Evolutionary conservation across 208 protist genomes (phyloP).

Genomic region (Wallacemonas collosoma): DNA sequence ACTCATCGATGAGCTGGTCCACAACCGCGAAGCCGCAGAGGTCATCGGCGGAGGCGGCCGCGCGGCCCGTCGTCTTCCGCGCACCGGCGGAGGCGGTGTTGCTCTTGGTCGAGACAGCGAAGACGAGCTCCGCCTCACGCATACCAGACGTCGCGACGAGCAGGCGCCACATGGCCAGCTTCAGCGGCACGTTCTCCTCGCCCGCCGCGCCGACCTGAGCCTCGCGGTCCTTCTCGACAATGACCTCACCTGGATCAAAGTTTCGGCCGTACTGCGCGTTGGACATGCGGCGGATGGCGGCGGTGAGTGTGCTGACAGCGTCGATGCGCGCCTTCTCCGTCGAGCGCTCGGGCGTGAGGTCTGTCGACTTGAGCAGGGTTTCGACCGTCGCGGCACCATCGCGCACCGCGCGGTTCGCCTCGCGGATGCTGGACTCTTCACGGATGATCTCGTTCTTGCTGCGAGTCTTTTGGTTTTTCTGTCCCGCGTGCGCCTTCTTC

Average conservation of each 20-base stretch:
- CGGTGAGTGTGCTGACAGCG: slow-evolving; percentile 29
- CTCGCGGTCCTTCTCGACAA: slow-evolving; percentile 25
- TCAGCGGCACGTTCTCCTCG: slow-evolving; percentile 38
- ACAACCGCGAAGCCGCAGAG: slow-evolving; percentile 47
- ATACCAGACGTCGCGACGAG: slow-evolving; percentile 69
- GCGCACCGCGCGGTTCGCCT: slow-evolving; percentile 52
- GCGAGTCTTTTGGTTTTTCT: slow-evolving; percentile 74
- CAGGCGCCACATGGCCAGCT: slow-evolving; percentile 73
- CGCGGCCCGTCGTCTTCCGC: slow-evolving; percentile 18
- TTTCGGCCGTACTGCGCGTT: slow-evolving; percentile 40
- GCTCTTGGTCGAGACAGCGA: slow-evolving; percentile 37
- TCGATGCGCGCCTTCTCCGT: slow-evolving; percentile 51
- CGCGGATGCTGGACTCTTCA: slow-evolving; percentile 60
- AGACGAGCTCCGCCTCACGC: slow-evolving; percentile 74
- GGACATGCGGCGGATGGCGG: slow-evolving; percentile 39
- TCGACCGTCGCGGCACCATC: slow-evolving; percentile 53
- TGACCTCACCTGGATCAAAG: slow-evolving; percentile 67
- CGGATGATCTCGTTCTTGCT: slow-evolving; percentile 83
- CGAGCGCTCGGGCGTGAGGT: slow-evolving; percentile 37
- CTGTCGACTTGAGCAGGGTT: slow-evolving; percentile 49
- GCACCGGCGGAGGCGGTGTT: slow-evolving; percentile 29
- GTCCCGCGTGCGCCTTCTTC: slow-evolving; percentile 59
- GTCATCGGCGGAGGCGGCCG: slow-evolving; percentile 12
- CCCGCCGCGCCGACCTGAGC: slow-evolving; percentile 14
- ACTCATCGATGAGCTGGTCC: slow-evolving; percentile 40